Base-by-base conservation (phyloP, 2,329 filamentous ascomycete species). In the Rugonectria rugulosa region DNA sequence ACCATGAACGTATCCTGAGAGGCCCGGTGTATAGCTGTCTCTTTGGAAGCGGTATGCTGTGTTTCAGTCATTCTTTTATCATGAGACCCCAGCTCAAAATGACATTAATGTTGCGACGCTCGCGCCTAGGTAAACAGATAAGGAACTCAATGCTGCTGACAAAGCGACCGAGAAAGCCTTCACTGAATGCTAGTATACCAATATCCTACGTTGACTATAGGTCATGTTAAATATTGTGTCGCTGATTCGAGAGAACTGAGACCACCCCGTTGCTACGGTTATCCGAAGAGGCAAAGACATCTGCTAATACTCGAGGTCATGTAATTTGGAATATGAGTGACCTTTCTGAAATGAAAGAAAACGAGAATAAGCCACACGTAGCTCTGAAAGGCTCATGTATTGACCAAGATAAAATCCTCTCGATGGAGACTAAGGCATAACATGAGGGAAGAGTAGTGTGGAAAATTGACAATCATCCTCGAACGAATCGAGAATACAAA, bases 201-300 rank as follows among this genome's bases (percentile, higher is more conserved):
- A 82, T 71, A 74, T 90, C 58, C 79, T 91, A 61, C 77, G 82
- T 52, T 79, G 88, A 51, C 88, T 91, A 77, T 84, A 88, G 75
- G 86, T 91, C 73, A 89, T 90, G 86, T 91, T 91, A 79, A 88
- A 87, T 74, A 89, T 89, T 66, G 87, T 89, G 40, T 78, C 79
- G 12, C 75, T 91, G 71, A 89, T 91, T 70, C 78, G 87, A 27
- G 85, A 90, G 73, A 86, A 91, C 74, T 90, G 87, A 88, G 88
- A 90, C 69, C 81, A 88, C 21, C 75, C 91, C 61, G 88, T 88
- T 14, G 87, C 88, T 2, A 88, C 84, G 72, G 91, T 91, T 71
- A 91, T 87, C 5, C 78, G 88, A 90, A 76, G 88, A 91, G 77
- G 88, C 88, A 70, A 91, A 91, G 81, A 91, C 88, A 0, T 85